A percentile compares a stretch with the other conserved stretches of the same genome.
Evolutionary conservation across 1,139 yeast species (phyloP).

Genomic region (Barnettozyma hawaiiensis): DNA sequence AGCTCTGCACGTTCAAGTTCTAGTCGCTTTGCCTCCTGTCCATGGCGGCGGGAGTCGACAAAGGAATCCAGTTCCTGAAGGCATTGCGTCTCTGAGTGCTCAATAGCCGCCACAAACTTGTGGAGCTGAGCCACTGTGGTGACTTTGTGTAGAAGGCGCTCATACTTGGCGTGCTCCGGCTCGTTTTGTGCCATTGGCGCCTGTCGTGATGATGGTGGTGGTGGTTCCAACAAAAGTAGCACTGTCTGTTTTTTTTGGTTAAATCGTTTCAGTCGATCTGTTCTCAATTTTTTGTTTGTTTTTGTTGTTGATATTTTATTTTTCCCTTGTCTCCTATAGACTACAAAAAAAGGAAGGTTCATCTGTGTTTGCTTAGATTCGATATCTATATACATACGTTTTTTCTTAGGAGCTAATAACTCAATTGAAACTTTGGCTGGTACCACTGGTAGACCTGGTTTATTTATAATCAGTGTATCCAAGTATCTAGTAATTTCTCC

Average conservation of each 20-base stretch:
- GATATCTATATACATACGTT: too few species aligned
- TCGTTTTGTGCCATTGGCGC: slow-evolving; percentile 3
- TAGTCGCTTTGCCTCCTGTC: slow-evolving; percentile 29
- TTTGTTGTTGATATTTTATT: slow-evolving; percentile 1
- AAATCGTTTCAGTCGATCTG: too few species aligned
- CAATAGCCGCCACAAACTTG: slow-evolving; percentile 24
- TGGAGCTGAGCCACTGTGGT: slow-evolving; percentile 19
- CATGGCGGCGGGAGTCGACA: slow-evolving; percentile 24
- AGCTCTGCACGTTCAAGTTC: slow-evolving; percentile 40
- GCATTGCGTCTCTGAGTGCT: slow-evolving; percentile 20
- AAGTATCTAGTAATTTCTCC: too few species aligned
- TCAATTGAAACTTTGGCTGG: too few species aligned
- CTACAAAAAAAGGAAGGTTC: too few species aligned
- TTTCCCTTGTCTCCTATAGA: too few species aligned
- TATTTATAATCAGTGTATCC: too few species aligned
- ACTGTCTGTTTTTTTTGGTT: background rate
- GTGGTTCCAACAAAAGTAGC: background rate
- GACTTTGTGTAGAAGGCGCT: slow-evolving; percentile 18
- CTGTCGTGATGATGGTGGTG: background rate
- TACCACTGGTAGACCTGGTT: too few species aligned
- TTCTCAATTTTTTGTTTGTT: background rate
- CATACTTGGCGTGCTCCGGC: slow-evolving; percentile 18
- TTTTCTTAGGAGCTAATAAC: too few species aligned
- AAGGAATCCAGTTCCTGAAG: slow-evolving; percentile 20
- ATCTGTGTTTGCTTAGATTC: too few species aligned